Base-by-base conservation (phyloP, 768 basidiomycete species). In the Clathrus columnatus region DNA sequence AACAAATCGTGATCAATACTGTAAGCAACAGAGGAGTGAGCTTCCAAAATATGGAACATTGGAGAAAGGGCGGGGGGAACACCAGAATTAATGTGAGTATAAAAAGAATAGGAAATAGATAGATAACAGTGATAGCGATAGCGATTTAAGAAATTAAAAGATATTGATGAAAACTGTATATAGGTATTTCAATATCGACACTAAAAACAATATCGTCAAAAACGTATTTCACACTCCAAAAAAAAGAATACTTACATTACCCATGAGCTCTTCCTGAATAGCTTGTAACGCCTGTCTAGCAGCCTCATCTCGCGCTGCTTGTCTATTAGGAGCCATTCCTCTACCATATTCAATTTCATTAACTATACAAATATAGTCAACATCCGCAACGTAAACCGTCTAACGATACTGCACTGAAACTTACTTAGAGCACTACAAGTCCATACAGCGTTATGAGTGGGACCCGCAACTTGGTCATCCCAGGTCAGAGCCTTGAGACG, bases 341-440 rank as follows among this genome's bases (percentile, higher is more conserved):
- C 17, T 47, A 11, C 54, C 54, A 23, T 55, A 55, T 26, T 55
- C 54, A 24, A 55, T 55, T 20, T 55, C 54, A 20, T 48, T 36
- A 5, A 55, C 54, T 55, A 45, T 21, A 53, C 11, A 23, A 14
- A 42, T 26, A 18, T 30, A 21, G n/a, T 27, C 11, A 2, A 27
- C 23, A 24, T n/a, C n/a, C n/a, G n/a, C n/a, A n/a, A n/a, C n/a
- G n/a, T 36, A 5, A 11, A 36, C n/a, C 36, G 7, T 4, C 36
- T 4, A 11, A 47, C 17, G n/a, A 18, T 3, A 4, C 11, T 32
- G 21, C 7, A 17, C 17, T 41, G 8, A 2, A 51, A 32, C 54
- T 55, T 47, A 55, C 54, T 10, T 16, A 47, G 42, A 0, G 48
- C 54, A 24, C 23, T 46, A 4, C 44, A 47, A 2, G 54, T 55